A percentile compares a stretch with the other conserved stretches of the same genome.
phyloP scores from a whole-genome alignment of 2,329 filamentous ascomycete species.

The Rhynchosporium graminicola region DNA sequence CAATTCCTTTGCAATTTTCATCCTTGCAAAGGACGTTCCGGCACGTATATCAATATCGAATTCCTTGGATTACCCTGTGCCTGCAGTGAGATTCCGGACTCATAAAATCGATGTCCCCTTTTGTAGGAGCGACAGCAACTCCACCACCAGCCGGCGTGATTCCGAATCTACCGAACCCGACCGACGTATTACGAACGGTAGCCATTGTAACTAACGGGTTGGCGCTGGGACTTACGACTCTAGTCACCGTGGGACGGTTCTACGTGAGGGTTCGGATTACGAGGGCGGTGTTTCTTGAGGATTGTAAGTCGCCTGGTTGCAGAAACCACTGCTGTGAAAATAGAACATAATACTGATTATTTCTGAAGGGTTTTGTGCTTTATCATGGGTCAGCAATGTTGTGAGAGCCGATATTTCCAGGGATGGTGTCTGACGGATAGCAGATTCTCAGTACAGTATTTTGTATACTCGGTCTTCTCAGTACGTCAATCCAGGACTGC shows the following conservation, averaged over 20 bases:
- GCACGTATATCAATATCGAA: too few species aligned
- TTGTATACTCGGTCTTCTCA: neutral
- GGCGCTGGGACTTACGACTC: neutral
- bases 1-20: too few species aligned
- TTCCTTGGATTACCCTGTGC: too few species aligned
- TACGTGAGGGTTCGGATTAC: neutral
- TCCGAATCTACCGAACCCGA: neutral
- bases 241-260: neutral
- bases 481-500: neutral
- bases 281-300: neutral
- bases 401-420: neutral
- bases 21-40: too few species aligned
- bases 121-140: neutral
- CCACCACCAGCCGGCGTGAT: neutral
- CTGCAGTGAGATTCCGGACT: neutral
- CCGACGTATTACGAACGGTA: neutral
- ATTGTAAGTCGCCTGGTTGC: neutral
- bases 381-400: neutral
- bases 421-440: neutral
- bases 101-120: neutral
- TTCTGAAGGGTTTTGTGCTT: neutral
- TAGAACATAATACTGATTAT: neutral
- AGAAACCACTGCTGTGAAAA: neutral
- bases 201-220: neutral
- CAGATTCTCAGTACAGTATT: neutral